Percentiles rank a stretch among this genome's conserved stretches.
phyloP scores from a whole-genome alignment of 2,329 filamentous ascomycete genomes.

The Colletotrichum euphorbiae region DNA sequence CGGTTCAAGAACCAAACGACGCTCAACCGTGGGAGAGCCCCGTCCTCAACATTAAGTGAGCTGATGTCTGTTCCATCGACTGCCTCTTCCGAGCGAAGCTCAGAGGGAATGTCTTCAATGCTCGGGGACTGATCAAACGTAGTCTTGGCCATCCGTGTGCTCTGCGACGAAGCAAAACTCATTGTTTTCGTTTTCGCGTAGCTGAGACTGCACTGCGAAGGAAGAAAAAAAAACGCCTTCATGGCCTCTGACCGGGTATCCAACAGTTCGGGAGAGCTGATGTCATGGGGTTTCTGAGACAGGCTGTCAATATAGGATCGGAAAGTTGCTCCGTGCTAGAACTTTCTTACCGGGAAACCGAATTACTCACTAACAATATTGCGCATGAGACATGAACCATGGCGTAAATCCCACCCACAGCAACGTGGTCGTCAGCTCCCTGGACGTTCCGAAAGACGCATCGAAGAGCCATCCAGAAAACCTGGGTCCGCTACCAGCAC shows the following conservation, averaged over 20 bases:
- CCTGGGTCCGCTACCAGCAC: constrained; percentile 51
- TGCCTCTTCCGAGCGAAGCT: too few species aligned
- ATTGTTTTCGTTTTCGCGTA: neutral
- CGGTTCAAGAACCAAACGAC: neutral
- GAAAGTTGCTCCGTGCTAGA: neutral
- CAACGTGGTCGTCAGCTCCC: constrained; percentile 50
- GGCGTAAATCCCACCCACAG: constrained; percentile 52
- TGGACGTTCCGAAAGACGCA: constrained; percentile 47
- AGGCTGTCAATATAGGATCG: fast-evolving
- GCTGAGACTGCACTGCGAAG: neutral
- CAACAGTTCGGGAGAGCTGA: neutral
- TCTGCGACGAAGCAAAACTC: neutral
- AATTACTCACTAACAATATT: fast-evolving
- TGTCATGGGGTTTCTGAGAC: neutral
- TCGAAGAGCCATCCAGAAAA: constrained; percentile 53
- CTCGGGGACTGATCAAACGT: too few species aligned
- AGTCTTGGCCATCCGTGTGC: fast-evolving
- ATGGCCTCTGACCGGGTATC: neutral
- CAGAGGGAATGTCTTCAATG: too few species aligned
- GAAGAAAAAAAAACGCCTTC: neutral
- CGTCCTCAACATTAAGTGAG: too few species aligned
- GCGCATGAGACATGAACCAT: constrained; percentile 47
- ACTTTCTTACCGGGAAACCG: neutral
- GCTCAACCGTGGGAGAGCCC: neutral
- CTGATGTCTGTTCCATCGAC: too few species aligned